These are phyloP conservation scores for Annona squamosa DNA, from an alignment of 164 flowering plant genomes.

Conservation along the genomic window DNA sequence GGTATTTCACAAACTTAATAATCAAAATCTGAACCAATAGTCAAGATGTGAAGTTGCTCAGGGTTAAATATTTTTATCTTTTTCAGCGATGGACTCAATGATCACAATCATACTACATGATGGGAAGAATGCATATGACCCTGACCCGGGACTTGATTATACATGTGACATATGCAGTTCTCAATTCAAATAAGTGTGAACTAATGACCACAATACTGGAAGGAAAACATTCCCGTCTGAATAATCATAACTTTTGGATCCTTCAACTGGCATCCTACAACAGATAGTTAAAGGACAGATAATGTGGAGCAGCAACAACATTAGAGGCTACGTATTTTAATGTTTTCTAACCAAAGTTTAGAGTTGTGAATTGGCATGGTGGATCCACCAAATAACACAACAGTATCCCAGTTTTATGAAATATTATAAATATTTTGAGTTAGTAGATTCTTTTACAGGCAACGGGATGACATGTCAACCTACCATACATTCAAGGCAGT, in stretches of 20 bases:
- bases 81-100: neutral
- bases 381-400: neutral
- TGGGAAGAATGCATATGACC: neutral
- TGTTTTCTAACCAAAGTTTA: no score
- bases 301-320: neutral
- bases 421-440: neutral
- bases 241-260: neutral
- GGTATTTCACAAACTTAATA: neutral
- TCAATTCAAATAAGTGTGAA: neutral
- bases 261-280: neutral
- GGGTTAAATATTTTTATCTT: neutral
- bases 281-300: neutral
- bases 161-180: neutral
- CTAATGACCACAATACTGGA: neutral
- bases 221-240: neutral
- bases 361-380: neutral
- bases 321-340: no score
- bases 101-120: neutral
- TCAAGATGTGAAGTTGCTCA: neutral
- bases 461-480: slow-evolving; percentile 11
- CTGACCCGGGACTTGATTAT: neutral
- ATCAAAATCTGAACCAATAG: neutral
- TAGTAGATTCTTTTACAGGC: neutral
- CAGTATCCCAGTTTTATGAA: no score
- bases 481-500: slow-evolving; percentile 97